These are phyloP conservation scores for Pelomyxa schiedti DNA, from an alignment of 78 protist genomes.

Conservation along the genomic window DNA sequence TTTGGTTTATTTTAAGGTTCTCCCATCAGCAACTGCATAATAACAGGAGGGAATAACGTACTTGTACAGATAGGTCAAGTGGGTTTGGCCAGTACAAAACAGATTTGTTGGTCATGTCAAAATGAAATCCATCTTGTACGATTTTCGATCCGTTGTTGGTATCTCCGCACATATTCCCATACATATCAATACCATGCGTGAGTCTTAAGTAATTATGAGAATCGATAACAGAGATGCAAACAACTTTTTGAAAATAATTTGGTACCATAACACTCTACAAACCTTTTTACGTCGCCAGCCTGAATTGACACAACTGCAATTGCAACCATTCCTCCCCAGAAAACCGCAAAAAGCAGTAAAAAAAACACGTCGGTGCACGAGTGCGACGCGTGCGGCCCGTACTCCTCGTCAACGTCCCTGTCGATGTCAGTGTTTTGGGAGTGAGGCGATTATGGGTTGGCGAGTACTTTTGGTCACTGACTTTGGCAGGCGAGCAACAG, in stretches of 20 bases:
- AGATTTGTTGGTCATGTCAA: too few relatives aligned
- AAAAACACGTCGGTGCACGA: conserved; percentile 49
- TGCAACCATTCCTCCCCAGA: conserved; percentile 64
- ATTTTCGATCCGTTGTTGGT: conserved; percentile 23
- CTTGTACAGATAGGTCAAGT: neutral
- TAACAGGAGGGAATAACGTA: too few relatives aligned
- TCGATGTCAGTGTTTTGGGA: neutral
- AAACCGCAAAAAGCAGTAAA: conserved; percentile 54
- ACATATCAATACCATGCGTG: conserved; percentile 25
- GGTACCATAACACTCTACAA: neutral
- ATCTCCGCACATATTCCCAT: conserved; percentile 45
- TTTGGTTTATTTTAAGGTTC: too few relatives aligned
- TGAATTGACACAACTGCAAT: conserved; percentile 28
- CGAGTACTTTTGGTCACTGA: too few relatives aligned
- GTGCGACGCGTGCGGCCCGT: conserved; percentile 4
- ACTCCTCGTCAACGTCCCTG: neutral
- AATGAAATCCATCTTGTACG: too few relatives aligned
- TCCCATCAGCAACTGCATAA: too few relatives aligned
- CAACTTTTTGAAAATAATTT: neutral
- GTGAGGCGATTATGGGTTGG: too few relatives aligned
- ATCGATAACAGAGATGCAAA: neutral
- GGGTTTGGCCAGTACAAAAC: conserved; percentile 14
- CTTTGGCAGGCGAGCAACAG: too few relatives aligned
- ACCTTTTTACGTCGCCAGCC: conserved; percentile 57
- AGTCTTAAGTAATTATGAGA: conserved; percentile 4